Base-by-base conservation (phyloP, 139 green algal species). In the Chlamydomonas eustigma region DNA sequence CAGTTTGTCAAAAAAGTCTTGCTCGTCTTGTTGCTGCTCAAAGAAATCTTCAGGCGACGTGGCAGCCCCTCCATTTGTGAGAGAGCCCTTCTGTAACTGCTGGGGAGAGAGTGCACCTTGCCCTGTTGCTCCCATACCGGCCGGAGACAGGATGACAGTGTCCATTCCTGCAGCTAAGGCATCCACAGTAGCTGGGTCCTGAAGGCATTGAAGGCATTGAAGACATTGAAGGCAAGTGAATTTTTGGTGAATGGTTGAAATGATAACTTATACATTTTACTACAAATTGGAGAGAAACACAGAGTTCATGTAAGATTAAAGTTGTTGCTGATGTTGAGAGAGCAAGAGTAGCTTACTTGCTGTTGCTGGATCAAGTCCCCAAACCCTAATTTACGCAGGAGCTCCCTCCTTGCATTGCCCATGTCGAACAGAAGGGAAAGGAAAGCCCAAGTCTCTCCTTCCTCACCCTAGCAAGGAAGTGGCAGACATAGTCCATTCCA, bases 381-480 rank as follows among this genome's bases (percentile, higher is more conserved):
- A 68, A 98, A 98, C 33, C 95, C 92, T 3, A 99, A 89, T 28
- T 93, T 85, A 1, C 78, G 65, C 51, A 98, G 86, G 73, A 98
- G 83, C 75, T 93, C 69, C 50, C 82, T 78, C 39, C 80, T 76
- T 2, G 89, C 88, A 64, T 98, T 93, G 1, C 88, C 79, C 8
- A 73, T 76, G 68, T 94, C 91, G 87, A 98, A 99, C 64, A 98
- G 89, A 35, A 97, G 86, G 2, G 81, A 77, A 80, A 99, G 80
- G 78, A 98, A 97, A 0, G 80, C 71, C 95, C 95, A 99, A 0
- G 91, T 97, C 83, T 99, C 95, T 4, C 78, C 81, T 39, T 98
- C 95, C 18, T 94, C 82, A 3, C 36, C 44, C 44, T 58, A 58
- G 18, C 12, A 18, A 18, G 44, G 44, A 58, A 18, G 12, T 28